phyloP scores from a whole-genome alignment of 305 asterid species.

The Euphrasia arctica region DNA sequence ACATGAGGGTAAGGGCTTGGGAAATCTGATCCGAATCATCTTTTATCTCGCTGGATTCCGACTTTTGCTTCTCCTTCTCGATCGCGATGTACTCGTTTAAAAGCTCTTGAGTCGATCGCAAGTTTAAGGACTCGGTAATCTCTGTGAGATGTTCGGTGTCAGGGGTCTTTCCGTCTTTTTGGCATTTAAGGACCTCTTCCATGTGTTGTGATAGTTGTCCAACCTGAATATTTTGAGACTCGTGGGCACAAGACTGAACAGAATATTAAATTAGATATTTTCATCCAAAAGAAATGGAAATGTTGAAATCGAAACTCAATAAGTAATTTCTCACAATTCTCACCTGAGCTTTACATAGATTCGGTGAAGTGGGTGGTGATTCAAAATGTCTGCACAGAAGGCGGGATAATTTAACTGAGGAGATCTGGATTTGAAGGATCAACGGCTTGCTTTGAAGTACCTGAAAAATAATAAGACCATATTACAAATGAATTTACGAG shows the following conservation, averaged over 20 bases:
- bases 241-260: constrained; percentile 50
- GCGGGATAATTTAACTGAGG: constrained; percentile 48
- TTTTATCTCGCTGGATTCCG: constrained; percentile 36
- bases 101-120: constrained; percentile 60
- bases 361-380: constrained; percentile 39
- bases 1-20: constrained; percentile 42
- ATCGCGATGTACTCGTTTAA: constrained; percentile 70
- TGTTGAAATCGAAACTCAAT: constrained; percentile 1
- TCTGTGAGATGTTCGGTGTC: constrained; percentile 37
- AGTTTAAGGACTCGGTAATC: constrained; percentile 47
- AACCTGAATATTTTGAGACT: constrained; percentile 53
- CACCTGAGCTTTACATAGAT: constrained; percentile 57
- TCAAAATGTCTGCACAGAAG: constrained; percentile 46
- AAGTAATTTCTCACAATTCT: background rate
- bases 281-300: constrained; percentile 18
- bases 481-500: constrained; percentile 3
- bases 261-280: constrained; percentile 19
- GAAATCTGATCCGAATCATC: constrained; percentile 39
- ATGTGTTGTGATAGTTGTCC: constrained; percentile 46
- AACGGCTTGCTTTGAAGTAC: constrained; percentile 63
- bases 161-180: constrained; percentile 48
- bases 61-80: constrained; percentile 72
- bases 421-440: constrained; percentile 58
- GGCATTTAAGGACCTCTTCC: constrained; percentile 49
- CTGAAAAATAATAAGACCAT: constrained; percentile 33